A percentile compares a stretch with the other conserved stretches of the same genome.
Conservation (phyloP, 352 stramenopile genomes). For the Saprolegnia diclina region DNA sequence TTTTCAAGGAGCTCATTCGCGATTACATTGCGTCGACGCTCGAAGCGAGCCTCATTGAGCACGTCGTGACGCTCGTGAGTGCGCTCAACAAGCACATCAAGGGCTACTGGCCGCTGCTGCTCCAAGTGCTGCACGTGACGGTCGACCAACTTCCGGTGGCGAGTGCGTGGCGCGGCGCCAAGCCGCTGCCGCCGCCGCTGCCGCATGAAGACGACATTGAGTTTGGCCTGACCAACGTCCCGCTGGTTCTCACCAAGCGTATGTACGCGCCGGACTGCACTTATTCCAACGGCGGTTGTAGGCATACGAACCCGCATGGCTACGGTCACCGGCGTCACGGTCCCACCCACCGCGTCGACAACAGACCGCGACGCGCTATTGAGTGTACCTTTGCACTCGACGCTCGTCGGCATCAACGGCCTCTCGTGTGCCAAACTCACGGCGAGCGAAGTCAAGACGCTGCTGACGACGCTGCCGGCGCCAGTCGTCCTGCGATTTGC, state of each 20-base stretch:
- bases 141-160: conserved; percentile 70
- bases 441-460: conserved; percentile 48
- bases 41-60: conserved; percentile 70
- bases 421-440: conserved; percentile 66
- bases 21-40: conserved; percentile 83
- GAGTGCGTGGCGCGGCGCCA: conserved; percentile 71
- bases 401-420: conserved; percentile 65
- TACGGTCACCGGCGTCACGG: conserved; percentile 3
- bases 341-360: not conserved
- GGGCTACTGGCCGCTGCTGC: conserved; percentile 79
- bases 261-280: not conserved
- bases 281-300: not conserved
- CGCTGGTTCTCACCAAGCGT: conserved; percentile 62
- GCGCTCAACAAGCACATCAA: conserved; percentile 82
- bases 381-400: conserved; percentile 13
- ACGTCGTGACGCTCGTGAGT: conserved; percentile 77
- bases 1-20: conserved; percentile 71
- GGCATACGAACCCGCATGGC: conserved; percentile 20
- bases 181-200: conserved; percentile 55
- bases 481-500: conserved; percentile 60
- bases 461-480: conserved; percentile 48
- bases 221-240: conserved; percentile 47
- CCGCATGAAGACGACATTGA: conserved; percentile 60
- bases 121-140: conserved; percentile 71
- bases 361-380: conserved; percentile 6